phyloP scores from a whole-genome alignment of 169 alveolate genomes.

The Plasmodium gonderi region DNA sequence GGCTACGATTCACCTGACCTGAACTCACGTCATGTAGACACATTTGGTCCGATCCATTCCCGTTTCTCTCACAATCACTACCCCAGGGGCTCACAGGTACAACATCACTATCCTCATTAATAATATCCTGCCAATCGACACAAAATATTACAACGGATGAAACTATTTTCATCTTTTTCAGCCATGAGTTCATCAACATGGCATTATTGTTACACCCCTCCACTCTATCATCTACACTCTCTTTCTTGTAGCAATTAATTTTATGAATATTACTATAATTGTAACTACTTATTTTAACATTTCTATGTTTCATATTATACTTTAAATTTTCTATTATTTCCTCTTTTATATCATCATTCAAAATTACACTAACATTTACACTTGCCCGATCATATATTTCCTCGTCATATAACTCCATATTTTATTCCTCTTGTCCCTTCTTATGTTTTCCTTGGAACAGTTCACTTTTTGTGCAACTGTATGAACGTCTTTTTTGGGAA shows the following conservation, averaged over 20 bases:
- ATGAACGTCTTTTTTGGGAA: not conserved
- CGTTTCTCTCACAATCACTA: not conserved
- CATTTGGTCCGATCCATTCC: not conserved
- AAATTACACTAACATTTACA: constrained; percentile 35
- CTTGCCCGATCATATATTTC: constrained; percentile 62
- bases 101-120: constrained; percentile 8
- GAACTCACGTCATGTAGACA: too few relatives aligned
- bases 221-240: not conserved
- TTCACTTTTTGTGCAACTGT: too few relatives aligned
- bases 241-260: constrained; percentile 14
- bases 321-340: constrained; percentile 34
- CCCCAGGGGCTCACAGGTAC: too few relatives aligned
- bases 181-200: constrained; percentile 9
- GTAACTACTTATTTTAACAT: constrained; percentile 52
- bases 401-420: constrained; percentile 50
- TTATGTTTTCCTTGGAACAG: not conserved
- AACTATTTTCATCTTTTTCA: constrained; percentile 37
- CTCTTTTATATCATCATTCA: constrained; percentile 62
- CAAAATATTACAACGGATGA: constrained; percentile 69
- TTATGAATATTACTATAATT: constrained; percentile 44
- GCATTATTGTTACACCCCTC: not conserved
- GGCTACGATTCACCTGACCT: not conserved
- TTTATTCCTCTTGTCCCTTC: not conserved
- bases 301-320: constrained; percentile 43
- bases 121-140: constrained; percentile 64